These are phyloP conservation scores for Akanthomyces uredinophilus DNA, from an alignment of 2,329 filamentous ascomycete species.

Conservation along the genomic window DNA sequence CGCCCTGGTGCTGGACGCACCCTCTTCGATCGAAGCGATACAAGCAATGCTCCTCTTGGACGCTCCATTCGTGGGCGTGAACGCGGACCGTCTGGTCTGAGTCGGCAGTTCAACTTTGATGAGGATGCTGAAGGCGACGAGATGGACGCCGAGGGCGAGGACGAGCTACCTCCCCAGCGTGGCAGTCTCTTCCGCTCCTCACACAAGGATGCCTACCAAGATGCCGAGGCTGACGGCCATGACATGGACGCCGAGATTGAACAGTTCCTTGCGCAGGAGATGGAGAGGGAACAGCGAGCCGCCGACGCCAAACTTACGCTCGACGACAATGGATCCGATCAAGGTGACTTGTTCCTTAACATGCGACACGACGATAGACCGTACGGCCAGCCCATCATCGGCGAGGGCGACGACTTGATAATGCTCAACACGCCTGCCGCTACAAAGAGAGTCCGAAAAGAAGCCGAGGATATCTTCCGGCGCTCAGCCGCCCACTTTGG, in stretches of 20 bases:
- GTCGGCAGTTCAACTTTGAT: slow-evolving; percentile 34
- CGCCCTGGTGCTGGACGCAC: slow-evolving; percentile 31
- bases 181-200: slow-evolving; percentile 30
- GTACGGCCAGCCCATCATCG: slow-evolving; percentile 35
- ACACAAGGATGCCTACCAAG: slow-evolving; percentile 5
- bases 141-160: slow-evolving; percentile 31
- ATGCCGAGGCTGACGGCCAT: slow-evolving; percentile 25
- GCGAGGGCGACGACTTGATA: slow-evolving; percentile 47
- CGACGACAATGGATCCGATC: slow-evolving; percentile 34
- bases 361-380: slow-evolving; percentile 39
- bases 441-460: slow-evolving; percentile 45
- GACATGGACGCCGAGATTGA: slow-evolving; percentile 33
- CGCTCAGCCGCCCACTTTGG: slow-evolving; percentile 45
- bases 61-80: slow-evolving; percentile 40
- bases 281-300: slow-evolving; percentile 31
- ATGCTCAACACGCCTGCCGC: slow-evolving; percentile 52
- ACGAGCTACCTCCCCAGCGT: slow-evolving; percentile 28
- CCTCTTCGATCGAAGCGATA: slow-evolving; percentile 33
- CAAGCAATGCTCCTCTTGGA: slow-evolving; percentile 40
- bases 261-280: slow-evolving; percentile 28
- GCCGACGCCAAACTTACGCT: slow-evolving; percentile 36
- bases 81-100: slow-evolving; percentile 48
- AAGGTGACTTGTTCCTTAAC: slow-evolving; percentile 46
- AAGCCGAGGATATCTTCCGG: slow-evolving; percentile 53
- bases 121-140: slow-evolving; percentile 28